Conservation (phyloP, 768 basidiomycete species). For the Collybia sordida region DNA sequence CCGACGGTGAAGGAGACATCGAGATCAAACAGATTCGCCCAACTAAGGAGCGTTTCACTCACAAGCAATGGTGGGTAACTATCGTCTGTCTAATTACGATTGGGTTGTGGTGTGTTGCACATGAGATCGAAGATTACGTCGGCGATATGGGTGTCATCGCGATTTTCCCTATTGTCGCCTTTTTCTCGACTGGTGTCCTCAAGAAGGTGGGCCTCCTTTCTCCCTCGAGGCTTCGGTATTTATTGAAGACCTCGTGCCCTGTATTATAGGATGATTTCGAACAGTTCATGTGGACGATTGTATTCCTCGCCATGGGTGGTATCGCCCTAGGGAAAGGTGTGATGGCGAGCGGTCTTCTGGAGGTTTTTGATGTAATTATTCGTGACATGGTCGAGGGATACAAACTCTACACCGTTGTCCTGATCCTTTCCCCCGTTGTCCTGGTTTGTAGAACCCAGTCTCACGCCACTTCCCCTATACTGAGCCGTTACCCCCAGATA, state of each 20-base stretch:
- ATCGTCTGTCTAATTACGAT: conserved; percentile 86
- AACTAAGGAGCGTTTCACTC: conserved; percentile 76
- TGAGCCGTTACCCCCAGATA: conserved; percentile 41
- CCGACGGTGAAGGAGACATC: conserved; percentile 74
- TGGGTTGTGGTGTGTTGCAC: conserved; percentile 85
- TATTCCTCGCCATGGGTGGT: conserved; percentile 97
- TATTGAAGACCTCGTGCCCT: neutral
- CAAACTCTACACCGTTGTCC: conserved; percentile 65
- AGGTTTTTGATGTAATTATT: conserved; percentile 69
- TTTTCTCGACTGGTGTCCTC: conserved; percentile 91
- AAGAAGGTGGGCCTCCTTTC: conserved; percentile 69
- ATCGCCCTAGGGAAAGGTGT: conserved; percentile 96
- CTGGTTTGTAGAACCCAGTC: conserved; percentile 46
- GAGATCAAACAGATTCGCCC: conserved; percentile 85
- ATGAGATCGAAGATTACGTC: conserved; percentile 67
- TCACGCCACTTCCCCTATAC: neutral
- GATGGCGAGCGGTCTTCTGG: conserved; percentile 81
- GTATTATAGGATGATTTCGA: conserved; percentile 84
- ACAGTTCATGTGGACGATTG: conserved; percentile 91
- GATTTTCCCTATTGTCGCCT: conserved; percentile 87
- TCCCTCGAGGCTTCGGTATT: neutral
- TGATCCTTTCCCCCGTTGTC: conserved; percentile 68
- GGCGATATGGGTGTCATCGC: conserved; percentile 99
- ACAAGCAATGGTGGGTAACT: conserved; percentile 88
- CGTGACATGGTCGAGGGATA: conserved; percentile 59